Base-by-base conservation (phyloP, 2,329 filamentous ascomycete species). In the Alternaria metachromatica region DNA sequence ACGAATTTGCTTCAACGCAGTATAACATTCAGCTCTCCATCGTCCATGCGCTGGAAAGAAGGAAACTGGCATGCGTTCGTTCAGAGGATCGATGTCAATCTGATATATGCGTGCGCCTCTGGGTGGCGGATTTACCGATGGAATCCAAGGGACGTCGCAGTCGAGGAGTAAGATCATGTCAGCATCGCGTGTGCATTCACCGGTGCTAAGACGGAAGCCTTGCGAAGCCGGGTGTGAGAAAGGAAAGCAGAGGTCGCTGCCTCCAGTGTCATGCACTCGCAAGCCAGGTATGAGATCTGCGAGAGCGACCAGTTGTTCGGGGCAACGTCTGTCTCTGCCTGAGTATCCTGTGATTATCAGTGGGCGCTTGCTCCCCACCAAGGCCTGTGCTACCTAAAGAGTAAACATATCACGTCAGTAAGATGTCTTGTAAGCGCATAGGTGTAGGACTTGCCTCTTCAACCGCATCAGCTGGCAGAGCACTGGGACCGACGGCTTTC, bases 161-260 rank as follows among this genome's bases (percentile, higher is more conserved):
- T 37, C 33, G 33, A 37, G 33, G 33, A 37, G 33, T 37, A 37
- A 37, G 33, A 37, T 37, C 33, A 37, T 37, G 15, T 37, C 33
- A 10, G 33, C 8, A 37, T 37, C 33, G 33, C 33, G 33, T 37
- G 33, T 37, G 33, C 33, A 37, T 37, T 37, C 33, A 37, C 11
- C 65, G 55, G 25, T 73, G 69, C 21, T 61, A 7, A 69, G 57
- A 11, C 61, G 54, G 46, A 67, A 65, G 5, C 67, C 65, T 55
- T 64, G 25, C 12, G 55, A 67, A 10, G 71, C 70, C 4, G 65
- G 68, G 54, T 74, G 72, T 15, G 66, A 51, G 20, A 48, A 64
- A 4, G 33, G 33, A 1, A 37, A 37, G 33, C 33, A 37, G 8
- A 37, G 33, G 33, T 37, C 33, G 33, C 33, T 37, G 33, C 33